phyloP scores from a whole-genome alignment of 805 yeast species.

The Metschnikowia continentalis region DNA sequence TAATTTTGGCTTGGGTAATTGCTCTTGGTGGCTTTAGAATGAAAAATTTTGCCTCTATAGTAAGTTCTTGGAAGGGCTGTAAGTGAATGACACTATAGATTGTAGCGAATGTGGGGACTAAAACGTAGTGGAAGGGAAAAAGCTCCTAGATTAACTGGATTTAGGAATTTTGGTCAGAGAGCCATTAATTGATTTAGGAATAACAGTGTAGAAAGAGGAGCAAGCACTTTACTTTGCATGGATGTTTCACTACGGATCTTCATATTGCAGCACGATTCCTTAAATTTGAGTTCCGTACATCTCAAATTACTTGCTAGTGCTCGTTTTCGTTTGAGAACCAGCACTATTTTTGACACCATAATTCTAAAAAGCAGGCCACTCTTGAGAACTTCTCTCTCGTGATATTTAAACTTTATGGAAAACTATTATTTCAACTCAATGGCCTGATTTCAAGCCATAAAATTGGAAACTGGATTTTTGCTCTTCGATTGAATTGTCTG shows the following conservation, averaged over 20 bases:
- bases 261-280: slow-evolving; percentile 3
- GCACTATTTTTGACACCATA: background rate
- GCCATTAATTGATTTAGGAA: background rate
- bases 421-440: background rate
- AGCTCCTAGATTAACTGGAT: background rate
- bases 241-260: slow-evolving; percentile 1
- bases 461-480: background rate
- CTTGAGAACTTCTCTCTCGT: background rate
- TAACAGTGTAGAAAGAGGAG: background rate
- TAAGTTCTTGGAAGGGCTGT: background rate
- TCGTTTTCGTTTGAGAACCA: slow-evolving; percentile 2
- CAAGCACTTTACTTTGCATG: background rate
- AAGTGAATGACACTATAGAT: background rate
- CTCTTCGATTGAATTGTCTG: background rate
- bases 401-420: background rate
- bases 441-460: background rate
- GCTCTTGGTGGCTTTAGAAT: background rate
- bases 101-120: background rate
- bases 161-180: background rate
- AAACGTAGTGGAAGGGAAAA: background rate
- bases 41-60: background rate
- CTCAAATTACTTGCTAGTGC: slow-evolving; percentile 1
- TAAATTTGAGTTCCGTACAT: slow-evolving; percentile 4
- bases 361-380: background rate
- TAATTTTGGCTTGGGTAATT: background rate